Base-by-base conservation (phyloP, 169 alveolate genomes). In the Perkinsus olseni region DNA sequence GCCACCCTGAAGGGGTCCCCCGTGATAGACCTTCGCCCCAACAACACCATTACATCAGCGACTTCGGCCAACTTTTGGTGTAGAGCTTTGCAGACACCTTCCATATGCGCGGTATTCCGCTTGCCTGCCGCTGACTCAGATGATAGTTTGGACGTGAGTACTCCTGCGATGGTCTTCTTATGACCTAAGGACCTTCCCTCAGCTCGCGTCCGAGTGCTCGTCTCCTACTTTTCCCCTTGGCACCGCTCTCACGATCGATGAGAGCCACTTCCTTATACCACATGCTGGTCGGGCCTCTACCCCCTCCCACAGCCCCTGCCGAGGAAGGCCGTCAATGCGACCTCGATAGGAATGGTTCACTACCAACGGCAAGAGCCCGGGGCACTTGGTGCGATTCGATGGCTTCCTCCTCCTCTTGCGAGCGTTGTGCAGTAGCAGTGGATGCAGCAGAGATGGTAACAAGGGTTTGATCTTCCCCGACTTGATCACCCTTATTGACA, bases 1-100 rank as follows among this genome's bases (percentile, higher is more conserved):
- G 6, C 96, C 96, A 4, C 95, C 96, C 91, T 62, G 31, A 62
- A 24, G 31, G 0, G 82, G 28, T 13, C 17, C 37, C 1, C 1
- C 34, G 8, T 62, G 31, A 21, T 62, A 8, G 17, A 62, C 82
- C 37, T 62, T 13, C 82, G 1, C 8, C 8, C 34, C 37, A 62
- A 8, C 37, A 40, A 40, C 50, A 40, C 3, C 50, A 40, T 4
- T 62, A 62, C 82, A 21, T 62, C 34, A 62, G 28, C 13, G 34
- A 62, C 82, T 24, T 62, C 82, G 31, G 82, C 28, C 34, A 62
- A 28, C 82, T 28, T 62, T 62, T 62, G 37, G 8, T 62, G 36
- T 28, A 62, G 82, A 13, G 8, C 17, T 62, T 24, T 13, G 34
- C 82, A 62, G 31, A 62, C 28, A 13, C 82, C 82, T 62, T 62